Evolutionary conservation across 768 basidiomycete genomes (phyloP), one percentile per base, ranked within the genome.

Genomic region (Gloeopeniophorella convolvens): DNA sequence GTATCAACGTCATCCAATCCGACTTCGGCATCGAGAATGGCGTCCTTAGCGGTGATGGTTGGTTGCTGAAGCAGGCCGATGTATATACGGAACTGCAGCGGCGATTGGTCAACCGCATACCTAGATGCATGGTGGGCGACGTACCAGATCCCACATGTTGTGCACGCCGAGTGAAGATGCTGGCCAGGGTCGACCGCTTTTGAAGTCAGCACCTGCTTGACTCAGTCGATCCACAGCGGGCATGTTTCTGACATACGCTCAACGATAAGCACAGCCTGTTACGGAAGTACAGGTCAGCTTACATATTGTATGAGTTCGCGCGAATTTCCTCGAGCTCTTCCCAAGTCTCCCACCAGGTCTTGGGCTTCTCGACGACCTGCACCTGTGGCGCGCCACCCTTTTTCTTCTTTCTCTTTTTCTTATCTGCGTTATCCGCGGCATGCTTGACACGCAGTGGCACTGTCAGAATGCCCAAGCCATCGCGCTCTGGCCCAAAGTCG

Each of bases 341-440:
- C 87, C 87, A 89, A n/a, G 77, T 68, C 51, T 85, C 78, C 68
- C 75, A 85, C 85, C 85, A 89, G 34, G 69, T 68, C 15, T 60
- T 45, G 44, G 62, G 65, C 27, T 63, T 65, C 39, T 52, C 50
- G 2, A 55, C 48, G 16, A 58, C 58, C 4, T 36, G 35, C 8
- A 39, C 57, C 48, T 60, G 46, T 3, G 58, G 55, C 30, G 64
- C 64, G 43, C 65, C 69, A 18, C 5, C 69, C 62, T 74, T 79
- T 59, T 70, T 72, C 60, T 69, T 78, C 63, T 77, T 71, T 48
- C 72, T 74, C 24, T 74, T 70, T 51, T 75, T 74, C 40, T 77
- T 79, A 65, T 80, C 82, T 51, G 77, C 76, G 47, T 65, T 62
- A 48, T 84, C 82, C 4, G 71, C 73, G 1, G 62, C 54, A 58